Conservation (phyloP, 164 flowering plant species). For the Umbilicus rupestris region DNA sequence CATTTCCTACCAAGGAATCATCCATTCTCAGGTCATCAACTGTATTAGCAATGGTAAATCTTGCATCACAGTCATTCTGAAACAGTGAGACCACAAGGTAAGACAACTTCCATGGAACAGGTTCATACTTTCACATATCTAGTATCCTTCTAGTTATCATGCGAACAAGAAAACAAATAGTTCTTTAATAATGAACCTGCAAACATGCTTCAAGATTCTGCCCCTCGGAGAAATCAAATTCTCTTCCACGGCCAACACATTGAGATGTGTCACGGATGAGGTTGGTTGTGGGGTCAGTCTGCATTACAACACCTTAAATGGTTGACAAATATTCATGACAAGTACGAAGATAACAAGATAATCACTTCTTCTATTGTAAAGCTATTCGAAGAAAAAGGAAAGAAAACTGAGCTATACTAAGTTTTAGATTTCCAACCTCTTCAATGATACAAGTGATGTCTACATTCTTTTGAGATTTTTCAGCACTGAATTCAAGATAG, state of each 20-base stretch:
- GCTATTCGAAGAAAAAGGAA: not conserved
- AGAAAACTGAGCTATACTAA: not conserved
- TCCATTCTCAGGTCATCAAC: not conserved
- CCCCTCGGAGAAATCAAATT: not conserved
- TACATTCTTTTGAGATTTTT: not conserved
- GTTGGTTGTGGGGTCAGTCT: not conserved
- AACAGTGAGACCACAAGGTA: not conserved
- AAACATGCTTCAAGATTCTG: not conserved
- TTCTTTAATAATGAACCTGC: not conserved
- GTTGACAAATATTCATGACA: not conserved
- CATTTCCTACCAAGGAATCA: not conserved
- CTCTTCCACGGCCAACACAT: not conserved
- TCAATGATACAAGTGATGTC: not conserved
- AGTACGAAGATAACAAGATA: not conserved
- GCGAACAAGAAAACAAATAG: not conserved
- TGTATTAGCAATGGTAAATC: not conserved
- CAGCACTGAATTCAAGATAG: conserved; percentile 1
- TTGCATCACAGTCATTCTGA: not conserved
- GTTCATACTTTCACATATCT: no score
- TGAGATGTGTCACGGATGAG: not conserved
- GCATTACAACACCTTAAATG: not conserved
- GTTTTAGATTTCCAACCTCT: not conserved
- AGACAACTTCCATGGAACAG: not conserved
- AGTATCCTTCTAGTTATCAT: not conserved
- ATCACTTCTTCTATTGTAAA: not conserved